Evolutionary conservation across 2,329 filamentous ascomycete genomes (phyloP).

Genomic region (Ophiostoma triangulosporum): DNA sequence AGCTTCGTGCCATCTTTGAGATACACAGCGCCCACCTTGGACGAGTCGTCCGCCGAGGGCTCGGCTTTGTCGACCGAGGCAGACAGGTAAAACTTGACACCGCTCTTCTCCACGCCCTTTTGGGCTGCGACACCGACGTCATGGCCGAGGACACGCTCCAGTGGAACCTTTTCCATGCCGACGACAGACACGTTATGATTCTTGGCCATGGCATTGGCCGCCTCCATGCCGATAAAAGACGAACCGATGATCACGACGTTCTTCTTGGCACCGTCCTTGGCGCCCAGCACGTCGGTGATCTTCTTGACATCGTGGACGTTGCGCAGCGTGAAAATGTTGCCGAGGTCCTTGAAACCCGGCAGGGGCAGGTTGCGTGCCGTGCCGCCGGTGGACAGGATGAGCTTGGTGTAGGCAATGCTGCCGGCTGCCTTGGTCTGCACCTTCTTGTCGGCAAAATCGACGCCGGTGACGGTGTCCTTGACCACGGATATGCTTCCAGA

Average conservation of each 20-base stretch:
- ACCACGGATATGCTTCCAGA: constrained; percentile 43
- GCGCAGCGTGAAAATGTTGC: constrained; percentile 77
- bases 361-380: constrained; percentile 62
- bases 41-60: constrained; percentile 51
- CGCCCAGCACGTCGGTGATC: constrained; percentile 67
- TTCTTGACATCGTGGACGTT: constrained; percentile 61
- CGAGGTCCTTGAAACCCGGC: constrained; percentile 71
- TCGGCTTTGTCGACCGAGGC: constrained; percentile 74
- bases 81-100: constrained; percentile 75
- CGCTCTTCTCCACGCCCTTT: constrained; percentile 65
- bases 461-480: constrained; percentile 50
- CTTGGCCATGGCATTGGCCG: constrained; percentile 69
- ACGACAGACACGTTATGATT: constrained; percentile 77
- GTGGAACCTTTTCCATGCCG: constrained; percentile 74
- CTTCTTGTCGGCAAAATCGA: constrained; percentile 61
- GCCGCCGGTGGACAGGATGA: constrained; percentile 82
- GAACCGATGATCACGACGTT: constrained; percentile 87
- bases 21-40: constrained; percentile 64
- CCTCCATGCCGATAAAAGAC: constrained; percentile 96
- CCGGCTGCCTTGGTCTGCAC: constrained; percentile 64
- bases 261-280: constrained; percentile 48
- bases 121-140: constrained; percentile 72
- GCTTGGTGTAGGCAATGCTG: constrained; percentile 65
- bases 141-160: constrained; percentile 75
- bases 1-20: constrained; percentile 79